A percentile compares a stretch with the other conserved stretches of the same genome.
These are phyloP conservation scores for Collariella sp. DNA, from an alignment of 495 filamentous ascomycete genomes.

Conservation along the genomic window DNA sequence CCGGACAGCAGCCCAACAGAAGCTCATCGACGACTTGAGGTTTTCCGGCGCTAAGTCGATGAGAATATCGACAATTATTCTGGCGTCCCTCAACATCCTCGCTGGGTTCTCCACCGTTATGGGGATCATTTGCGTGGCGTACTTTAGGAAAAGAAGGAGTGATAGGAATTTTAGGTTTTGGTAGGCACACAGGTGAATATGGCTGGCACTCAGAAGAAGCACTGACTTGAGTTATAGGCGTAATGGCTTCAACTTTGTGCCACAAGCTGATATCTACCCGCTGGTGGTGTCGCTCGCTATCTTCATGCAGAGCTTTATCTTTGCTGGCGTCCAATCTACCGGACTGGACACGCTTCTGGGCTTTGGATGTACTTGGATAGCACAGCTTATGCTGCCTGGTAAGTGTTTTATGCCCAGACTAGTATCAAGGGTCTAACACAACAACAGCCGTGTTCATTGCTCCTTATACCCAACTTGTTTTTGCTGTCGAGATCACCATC, in stretches of 20 bases:
- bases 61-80: constrained; percentile 41
- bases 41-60: constrained; percentile 40
- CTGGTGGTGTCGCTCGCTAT: constrained; percentile 41
- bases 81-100: constrained; percentile 41
- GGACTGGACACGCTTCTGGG: constrained; percentile 35
- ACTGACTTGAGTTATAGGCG: constrained; percentile 15
- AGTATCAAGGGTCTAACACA: constrained; percentile 1
- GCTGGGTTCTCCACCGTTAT: constrained; percentile 39
- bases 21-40: constrained; percentile 34
- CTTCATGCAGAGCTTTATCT: constrained; percentile 38
- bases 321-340: constrained; percentile 37
- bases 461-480: constrained; percentile 40
- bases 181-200: constrained; percentile 10
- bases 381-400: constrained; percentile 43
- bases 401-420: constrained; percentile 10
- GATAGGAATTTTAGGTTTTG: constrained; percentile 23
- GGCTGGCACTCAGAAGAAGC: not conserved
- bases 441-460: constrained; percentile 40
- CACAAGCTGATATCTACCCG: constrained; percentile 34
- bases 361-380: constrained; percentile 32
- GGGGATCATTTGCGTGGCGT: constrained; percentile 38
- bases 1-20: constrained; percentile 19
- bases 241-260: constrained; percentile 33
- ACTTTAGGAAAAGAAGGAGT: constrained; percentile 31
- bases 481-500: constrained; percentile 35